Evolutionary conservation across 2,329 filamentous ascomycete genomes (phyloP).

Genomic region (Atkinsonella hypoxylon): DNA sequence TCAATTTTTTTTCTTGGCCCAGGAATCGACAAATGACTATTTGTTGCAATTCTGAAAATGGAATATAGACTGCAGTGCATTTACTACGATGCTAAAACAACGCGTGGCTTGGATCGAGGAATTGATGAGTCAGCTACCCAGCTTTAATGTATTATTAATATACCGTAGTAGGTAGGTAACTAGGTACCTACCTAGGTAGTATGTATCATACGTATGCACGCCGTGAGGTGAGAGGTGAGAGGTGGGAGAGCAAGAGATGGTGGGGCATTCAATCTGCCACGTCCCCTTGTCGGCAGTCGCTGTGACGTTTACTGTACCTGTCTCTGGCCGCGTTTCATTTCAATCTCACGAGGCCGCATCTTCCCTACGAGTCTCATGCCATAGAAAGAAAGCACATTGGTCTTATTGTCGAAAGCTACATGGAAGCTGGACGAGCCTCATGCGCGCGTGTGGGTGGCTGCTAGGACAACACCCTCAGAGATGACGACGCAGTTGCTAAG

Average conservation of each 20-base stretch:
- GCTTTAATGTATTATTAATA: too few relatives aligned
- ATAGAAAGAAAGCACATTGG: neutral
- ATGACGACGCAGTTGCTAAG: conserved; percentile 90
- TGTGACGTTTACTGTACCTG: neutral
- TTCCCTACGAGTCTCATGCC: neutral
- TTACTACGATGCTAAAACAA: neutral
- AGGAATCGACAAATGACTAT: neutral
- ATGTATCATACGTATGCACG: too few relatives aligned
- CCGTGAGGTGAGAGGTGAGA: neutral
- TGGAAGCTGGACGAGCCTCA: conserved; percentile 13
- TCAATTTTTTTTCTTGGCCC: neutral
- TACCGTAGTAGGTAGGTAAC: too few relatives aligned
- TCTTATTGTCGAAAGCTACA: conserved; percentile 12
- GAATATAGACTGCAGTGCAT: neutral
- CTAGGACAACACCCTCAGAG: conserved; percentile 23
- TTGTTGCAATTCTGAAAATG: neutral
- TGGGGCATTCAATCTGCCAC: conserved; percentile 5
- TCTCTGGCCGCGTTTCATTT: neutral
- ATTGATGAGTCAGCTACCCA: neutral
- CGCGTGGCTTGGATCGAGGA: neutral
- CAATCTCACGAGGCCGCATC: neutral
- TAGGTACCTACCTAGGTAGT: too few relatives aligned
- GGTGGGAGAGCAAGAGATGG: neutral
- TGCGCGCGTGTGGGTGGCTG: conserved; percentile 15
- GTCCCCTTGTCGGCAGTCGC: neutral